These are phyloP conservation scores for Schrenkiella parvula DNA, from an alignment of 345 rosid genomes.

Conservation along the genomic window DNA sequence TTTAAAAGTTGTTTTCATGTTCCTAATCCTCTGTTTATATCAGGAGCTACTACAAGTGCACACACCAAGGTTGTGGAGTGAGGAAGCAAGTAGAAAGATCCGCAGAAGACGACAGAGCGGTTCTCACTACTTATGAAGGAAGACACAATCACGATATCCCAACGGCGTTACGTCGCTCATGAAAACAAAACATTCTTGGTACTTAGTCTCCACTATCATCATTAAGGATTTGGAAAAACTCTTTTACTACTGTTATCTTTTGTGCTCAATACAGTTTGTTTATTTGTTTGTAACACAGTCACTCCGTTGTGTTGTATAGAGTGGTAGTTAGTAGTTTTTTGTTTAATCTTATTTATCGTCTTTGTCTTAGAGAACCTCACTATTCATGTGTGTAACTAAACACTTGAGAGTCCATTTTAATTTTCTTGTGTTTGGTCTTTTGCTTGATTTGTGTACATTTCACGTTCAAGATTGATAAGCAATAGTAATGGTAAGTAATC, in stretches of 20 bases:
- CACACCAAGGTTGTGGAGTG: slow-evolving; percentile 75
- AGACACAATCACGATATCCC: slow-evolving; percentile 97
- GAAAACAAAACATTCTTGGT: slow-evolving; percentile 43
- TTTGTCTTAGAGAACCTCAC: slow-evolving; percentile 15
- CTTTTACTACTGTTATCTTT: slow-evolving; percentile 17
- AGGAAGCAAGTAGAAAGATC: slow-evolving; percentile 97
- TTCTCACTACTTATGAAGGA: slow-evolving; percentile 98
- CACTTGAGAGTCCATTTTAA: slow-evolving; percentile 14
- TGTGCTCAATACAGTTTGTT: slow-evolving; percentile 30
- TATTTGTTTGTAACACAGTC: slow-evolving; percentile 19
- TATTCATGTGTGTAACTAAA: slow-evolving; percentile 5
- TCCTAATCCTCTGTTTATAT: not conserved
- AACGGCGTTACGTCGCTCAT: slow-evolving; percentile 49
- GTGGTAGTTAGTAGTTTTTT: slow-evolving; percentile 14
- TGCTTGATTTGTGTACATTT: slow-evolving; percentile 7
- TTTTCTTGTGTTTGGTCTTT: slow-evolving; percentile 13
- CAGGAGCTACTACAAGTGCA: slow-evolving; percentile 98
- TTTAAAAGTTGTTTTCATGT: slow-evolving; percentile 8
- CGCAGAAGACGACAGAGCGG: slow-evolving; percentile 76
- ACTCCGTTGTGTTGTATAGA: slow-evolving; percentile 21
- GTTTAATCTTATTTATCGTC: not conserved
- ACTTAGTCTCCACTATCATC: slow-evolving; percentile 33
- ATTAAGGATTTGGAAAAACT: slow-evolving; percentile 26
- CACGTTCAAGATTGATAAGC: slow-evolving; percentile 11
- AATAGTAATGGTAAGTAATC: not conserved